Evolutionary conservation across 345 rosid species (phyloP).

Genomic region (Boechera retrofracta): DNA sequence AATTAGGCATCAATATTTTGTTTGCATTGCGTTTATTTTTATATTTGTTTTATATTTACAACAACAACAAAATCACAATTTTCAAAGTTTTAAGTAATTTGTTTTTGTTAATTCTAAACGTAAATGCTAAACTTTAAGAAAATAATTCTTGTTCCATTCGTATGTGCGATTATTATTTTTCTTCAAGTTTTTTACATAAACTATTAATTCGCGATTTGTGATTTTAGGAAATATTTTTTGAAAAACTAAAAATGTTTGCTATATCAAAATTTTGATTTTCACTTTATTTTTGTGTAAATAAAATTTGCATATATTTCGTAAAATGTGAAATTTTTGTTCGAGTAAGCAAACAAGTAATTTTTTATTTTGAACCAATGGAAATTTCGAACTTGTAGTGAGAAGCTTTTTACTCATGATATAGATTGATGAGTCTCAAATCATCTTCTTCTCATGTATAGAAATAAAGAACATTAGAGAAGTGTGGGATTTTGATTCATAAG

Average conservation of each 20-base stretch:
- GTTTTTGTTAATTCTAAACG: not conserved
- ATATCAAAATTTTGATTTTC: not conserved
- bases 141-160: not conserved
- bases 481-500: slow-evolving; percentile 13
- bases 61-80: not conserved
- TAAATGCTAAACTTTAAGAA: not conserved
- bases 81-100: too few relatives aligned
- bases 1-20: not conserved
- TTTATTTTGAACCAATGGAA: not conserved
- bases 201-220: too few relatives aligned
- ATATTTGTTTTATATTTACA: too few relatives aligned
- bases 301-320: not conserved
- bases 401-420: too few relatives aligned
- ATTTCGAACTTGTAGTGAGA: not conserved
- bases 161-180: not conserved
- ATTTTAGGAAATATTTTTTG: not conserved
- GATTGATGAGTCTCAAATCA: slow-evolving; percentile 11
- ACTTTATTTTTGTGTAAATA: not conserved
- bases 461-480: not conserved
- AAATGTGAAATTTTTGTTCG: not conserved
- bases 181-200: not conserved
- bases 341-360: not conserved
- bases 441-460: slow-evolving; percentile 29
- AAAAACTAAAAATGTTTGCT: not conserved
- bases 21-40: not conserved